Base-by-base conservation (phyloP, 2,329 filamentous ascomycete genomes). In the Neurospora crassa region DNA sequence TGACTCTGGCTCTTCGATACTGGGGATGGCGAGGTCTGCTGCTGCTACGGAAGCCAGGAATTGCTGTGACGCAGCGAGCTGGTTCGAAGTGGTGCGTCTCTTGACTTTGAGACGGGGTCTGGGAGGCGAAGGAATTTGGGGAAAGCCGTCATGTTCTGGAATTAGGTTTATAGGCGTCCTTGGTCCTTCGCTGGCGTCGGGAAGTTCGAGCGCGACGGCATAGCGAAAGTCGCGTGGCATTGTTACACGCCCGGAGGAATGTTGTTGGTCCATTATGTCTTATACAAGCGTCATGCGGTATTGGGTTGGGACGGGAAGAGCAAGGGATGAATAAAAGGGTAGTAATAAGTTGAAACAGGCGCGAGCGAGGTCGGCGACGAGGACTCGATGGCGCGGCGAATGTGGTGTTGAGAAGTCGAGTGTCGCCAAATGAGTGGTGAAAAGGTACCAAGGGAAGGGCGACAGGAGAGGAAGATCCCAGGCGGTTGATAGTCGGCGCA, bases 11-110 rank as follows among this genome's bases (percentile, higher is more conserved):
- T 86, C 83, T 78, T 91, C 89, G 71, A 91, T 89, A 78, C 88
- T 90, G 16, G 88, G 89, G 69, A 91, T 85, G 34, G 88, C 87
- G 4, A 89, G 82, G 77, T 91, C 89, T 72, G 88, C 89, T 20
- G 88, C 88, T 67, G 87, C 88, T 71, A 91, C 89, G 4, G 88
- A 90, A 2, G 88, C 88, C n/a, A 91, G 84, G 76, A 91, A 91
- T 69, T 90, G 87, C 76, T 89, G 84, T 1, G 89, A 90, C 45
- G 88, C 88, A 72, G 83, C 79, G 12, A 87, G 81, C 71, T 84
- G 83, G 63, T 74, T 74, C 34, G 86, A 84, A 45, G 83, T 83
- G 76, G 84, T 83, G 75, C 87, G 87, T 75, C 85, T 84, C 79
- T 87, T 87, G 72, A 89, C 79, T 74, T 83, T 84, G 75, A 89